phyloP scores from a whole-genome alignment of 768 basidiomycete genomes.

The Austroboletus eburneus region DNA sequence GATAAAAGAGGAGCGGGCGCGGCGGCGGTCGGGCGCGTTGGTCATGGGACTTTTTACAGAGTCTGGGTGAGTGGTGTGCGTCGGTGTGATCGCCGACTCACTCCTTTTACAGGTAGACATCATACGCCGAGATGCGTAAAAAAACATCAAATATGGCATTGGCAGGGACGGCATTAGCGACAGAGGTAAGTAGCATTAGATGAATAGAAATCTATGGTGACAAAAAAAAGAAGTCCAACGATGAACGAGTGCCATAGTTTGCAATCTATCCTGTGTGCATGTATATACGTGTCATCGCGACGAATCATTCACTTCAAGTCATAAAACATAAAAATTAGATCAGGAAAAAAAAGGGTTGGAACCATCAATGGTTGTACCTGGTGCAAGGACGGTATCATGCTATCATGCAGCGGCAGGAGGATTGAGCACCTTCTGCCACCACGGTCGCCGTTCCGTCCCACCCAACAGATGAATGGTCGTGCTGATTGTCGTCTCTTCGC shows the following conservation, averaged over 20 bases:
- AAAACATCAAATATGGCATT: no score
- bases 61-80: conserved; percentile 6
- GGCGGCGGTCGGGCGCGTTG: conserved; percentile 5
- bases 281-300: no score
- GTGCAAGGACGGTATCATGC: no score
- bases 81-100: no score
- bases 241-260: conserved; percentile 2
- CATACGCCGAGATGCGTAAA: no score
- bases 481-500: neutral
- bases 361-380: neutral
- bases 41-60: no score
- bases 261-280: neutral
- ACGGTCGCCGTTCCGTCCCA: conserved; percentile 21
- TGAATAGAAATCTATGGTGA: neutral
- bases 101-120: no score
- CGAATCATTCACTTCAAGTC: no score
- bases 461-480: conserved; percentile 1
- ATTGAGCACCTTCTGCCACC: conserved; percentile 31
- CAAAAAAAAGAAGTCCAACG: neutral
- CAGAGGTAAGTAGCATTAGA: conserved; percentile 5
- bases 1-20: conserved; percentile 3
- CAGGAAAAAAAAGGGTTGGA: neutral
- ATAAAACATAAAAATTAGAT: neutral
- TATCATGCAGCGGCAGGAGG: conserved; percentile 12
- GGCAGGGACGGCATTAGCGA: neutral